Percentiles rank a stretch among this genome's conserved stretches.
Evolutionary conservation across 2,329 filamentous ascomycete species (phyloP).

Genomic region (Amauroascus verrucosus): DNA sequence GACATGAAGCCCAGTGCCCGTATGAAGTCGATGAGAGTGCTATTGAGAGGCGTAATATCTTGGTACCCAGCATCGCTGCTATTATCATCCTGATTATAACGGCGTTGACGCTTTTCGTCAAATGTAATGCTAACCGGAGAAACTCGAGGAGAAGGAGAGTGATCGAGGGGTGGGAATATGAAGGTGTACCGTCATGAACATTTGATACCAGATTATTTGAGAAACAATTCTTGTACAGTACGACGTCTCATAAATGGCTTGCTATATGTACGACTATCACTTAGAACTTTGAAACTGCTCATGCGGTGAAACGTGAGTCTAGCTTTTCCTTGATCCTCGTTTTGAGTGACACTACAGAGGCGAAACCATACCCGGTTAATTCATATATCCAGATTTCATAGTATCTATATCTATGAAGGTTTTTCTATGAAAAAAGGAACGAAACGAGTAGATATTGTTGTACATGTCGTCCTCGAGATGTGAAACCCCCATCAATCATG

Average conservation of each 20-base stretch:
- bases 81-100: slow-evolving; percentile 54
- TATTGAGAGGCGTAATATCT: slow-evolving; percentile 40
- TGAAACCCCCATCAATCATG: not conserved
- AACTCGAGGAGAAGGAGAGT: slow-evolving; percentile 44
- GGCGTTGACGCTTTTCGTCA: slow-evolving; percentile 52
- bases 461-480: too few relatives aligned
- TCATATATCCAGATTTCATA: too few relatives aligned
- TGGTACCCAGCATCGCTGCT: slow-evolving; percentile 53
- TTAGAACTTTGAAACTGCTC: too few relatives aligned
- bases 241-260: too few relatives aligned
- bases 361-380: too few relatives aligned
- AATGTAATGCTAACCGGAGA: slow-evolving; percentile 52
- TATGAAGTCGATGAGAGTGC: slow-evolving; percentile 41
- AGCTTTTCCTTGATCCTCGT: too few relatives aligned
- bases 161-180: slow-evolving; percentile 53
- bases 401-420: too few relatives aligned
- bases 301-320: too few relatives aligned
- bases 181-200: slow-evolving; percentile 50
- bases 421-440: not conserved
- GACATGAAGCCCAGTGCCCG: slow-evolving; percentile 47
- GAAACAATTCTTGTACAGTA: too few relatives aligned
- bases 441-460: not conserved
- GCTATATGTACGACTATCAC: too few relatives aligned
- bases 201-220: not conserved
- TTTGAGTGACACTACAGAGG: too few relatives aligned